Percentiles rank a stretch among this genome's conserved stretches.
phyloP scores from a whole-genome alignment of 139 green algal genomes.

The Axilococcus clingmanii region DNA sequence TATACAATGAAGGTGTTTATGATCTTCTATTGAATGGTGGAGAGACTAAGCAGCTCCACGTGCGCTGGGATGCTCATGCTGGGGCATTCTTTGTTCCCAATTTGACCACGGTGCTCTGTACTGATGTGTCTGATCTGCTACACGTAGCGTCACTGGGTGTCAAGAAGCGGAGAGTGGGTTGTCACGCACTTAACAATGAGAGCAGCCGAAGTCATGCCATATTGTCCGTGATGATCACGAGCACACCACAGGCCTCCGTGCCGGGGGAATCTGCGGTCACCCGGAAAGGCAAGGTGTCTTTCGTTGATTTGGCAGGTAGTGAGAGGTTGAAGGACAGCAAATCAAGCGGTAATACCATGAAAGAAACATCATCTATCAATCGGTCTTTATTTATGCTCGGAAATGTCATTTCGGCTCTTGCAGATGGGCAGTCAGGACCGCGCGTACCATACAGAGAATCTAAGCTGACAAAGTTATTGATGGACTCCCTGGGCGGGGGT shows the following conservation, averaged over 20 bases:
- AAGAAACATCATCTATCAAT: slow-evolving; percentile 92
- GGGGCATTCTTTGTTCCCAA: slow-evolving; percentile 70
- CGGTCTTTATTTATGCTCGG: slow-evolving; percentile 82
- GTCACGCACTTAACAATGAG: slow-evolving; percentile 81
- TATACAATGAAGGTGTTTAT: slow-evolving; percentile 86
- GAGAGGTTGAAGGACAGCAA: slow-evolving; percentile 77
- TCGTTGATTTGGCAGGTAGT: slow-evolving; percentile 88
- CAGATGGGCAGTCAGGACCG: slow-evolving; percentile 7
- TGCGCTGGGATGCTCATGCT: slow-evolving; percentile 65
- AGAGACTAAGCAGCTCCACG: slow-evolving; percentile 44
- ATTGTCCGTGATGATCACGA: slow-evolving; percentile 71
- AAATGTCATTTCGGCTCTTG: slow-evolving; percentile 53
- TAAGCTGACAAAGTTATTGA: slow-evolving; percentile 54
- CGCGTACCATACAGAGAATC: slow-evolving; percentile 26
- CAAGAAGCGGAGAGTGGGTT: slow-evolving; percentile 61
- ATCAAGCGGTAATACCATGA: slow-evolving; percentile 49
- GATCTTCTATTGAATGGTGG: slow-evolving; percentile 55
- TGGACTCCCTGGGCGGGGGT: slow-evolving; percentile 40
- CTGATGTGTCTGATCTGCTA: slow-evolving; percentile 26
- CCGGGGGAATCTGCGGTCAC: slow-evolving; percentile 40
- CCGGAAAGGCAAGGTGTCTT: slow-evolving; percentile 59
- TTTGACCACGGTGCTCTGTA: slow-evolving; percentile 28
- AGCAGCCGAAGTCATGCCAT: slow-evolving; percentile 71
- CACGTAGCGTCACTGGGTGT: slow-evolving; percentile 27
- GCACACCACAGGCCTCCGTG: slow-evolving; percentile 9